Conservation (phyloP, 176 grass and related monocot species). For the Oryza meyeriana region DNA sequence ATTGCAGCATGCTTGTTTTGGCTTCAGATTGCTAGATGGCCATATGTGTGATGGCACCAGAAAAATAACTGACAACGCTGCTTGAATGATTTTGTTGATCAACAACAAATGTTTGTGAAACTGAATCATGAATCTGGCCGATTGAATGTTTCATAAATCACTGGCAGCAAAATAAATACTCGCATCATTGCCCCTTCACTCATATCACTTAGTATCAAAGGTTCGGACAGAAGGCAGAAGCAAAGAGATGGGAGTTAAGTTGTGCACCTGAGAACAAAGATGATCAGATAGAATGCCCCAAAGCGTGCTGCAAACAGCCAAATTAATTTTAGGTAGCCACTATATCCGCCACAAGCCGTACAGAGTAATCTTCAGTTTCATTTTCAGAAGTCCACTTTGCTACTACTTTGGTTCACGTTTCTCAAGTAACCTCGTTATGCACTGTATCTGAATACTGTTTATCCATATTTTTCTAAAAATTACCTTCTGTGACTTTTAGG, state of each 20-base stretch:
- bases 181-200: background rate
- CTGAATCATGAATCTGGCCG: background rate
- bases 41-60: background rate
- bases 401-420: background rate
- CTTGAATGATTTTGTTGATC: background rate
- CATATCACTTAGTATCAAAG: conserved; percentile 41
- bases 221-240: conserved; percentile 61
- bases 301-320: conserved; percentile 56
- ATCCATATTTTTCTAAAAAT: background rate
- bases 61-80: background rate
- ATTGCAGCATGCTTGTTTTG: background rate
- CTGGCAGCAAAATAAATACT: background rate
- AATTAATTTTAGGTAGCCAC: conserved; percentile 27
- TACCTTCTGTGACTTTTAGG: background rate
- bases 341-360: background rate
- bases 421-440: background rate
- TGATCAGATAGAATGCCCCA: conserved; percentile 9
- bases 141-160: background rate
- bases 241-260: conserved; percentile 61
- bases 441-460: background rate
- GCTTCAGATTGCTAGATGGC: background rate
- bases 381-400: background rate
- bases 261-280: conserved; percentile 48
- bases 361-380: background rate
- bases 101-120: background rate